Conservation (phyloP, 495 filamentous ascomycete genomes). For the Hypoxylon rickii region DNA sequence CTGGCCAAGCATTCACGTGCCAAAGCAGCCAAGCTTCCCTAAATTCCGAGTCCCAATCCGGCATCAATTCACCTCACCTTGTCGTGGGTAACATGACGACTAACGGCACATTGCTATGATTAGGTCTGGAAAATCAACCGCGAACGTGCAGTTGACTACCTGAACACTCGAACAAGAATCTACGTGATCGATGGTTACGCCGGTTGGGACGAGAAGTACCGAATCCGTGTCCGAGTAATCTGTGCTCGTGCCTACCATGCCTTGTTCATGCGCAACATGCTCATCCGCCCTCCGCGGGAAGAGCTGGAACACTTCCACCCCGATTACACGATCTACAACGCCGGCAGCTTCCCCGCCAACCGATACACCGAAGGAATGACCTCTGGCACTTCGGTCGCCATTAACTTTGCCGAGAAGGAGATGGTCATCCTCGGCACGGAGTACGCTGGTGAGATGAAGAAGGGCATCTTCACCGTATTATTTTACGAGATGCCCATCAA, state of each 20-base stretch:
- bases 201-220: constrained; percentile 98
- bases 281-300: constrained; percentile 87
- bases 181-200: constrained; percentile 98
- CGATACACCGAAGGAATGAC: constrained; percentile 98
- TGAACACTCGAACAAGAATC: constrained; percentile 98
- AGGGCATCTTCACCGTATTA: constrained; percentile 97
- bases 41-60: constrained; percentile 33
- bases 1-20: constrained; percentile 27
- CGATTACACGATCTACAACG: constrained; percentile 99
- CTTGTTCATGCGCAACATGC: constrained; percentile 99
- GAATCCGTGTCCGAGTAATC: constrained; percentile 95
- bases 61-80: background rate
- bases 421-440: constrained; percentile 99
- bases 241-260: constrained; percentile 99
- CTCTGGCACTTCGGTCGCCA: constrained; percentile 78
- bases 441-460: constrained; percentile 99
- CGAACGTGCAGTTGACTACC: constrained; percentile 96
- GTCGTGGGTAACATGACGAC: constrained; percentile 15
- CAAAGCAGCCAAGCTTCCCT: constrained; percentile 25
- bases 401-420: constrained; percentile 82
- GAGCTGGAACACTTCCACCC: constrained; percentile 97
- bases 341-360: constrained; percentile 97
- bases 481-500: constrained; percentile 99
- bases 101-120: too few relatives aligned
- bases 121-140: constrained; percentile 99